Base-by-base conservation (phyloP, 73 alveolate genomes). In the Effrenium voratum region DNA sequence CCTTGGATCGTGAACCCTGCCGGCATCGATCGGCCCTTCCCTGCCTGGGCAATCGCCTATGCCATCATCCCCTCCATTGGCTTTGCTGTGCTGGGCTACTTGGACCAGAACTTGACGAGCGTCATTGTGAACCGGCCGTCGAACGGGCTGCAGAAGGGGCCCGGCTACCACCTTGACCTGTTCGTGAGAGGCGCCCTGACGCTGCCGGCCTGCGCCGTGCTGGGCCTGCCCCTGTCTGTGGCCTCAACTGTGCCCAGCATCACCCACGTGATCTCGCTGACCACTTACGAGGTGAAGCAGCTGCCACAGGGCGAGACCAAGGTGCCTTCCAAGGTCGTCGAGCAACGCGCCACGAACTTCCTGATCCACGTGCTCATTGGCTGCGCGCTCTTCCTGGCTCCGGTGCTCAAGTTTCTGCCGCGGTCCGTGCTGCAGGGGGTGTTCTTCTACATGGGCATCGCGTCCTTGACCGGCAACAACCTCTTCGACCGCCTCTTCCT, bases 1-100 rank as follows among this genome's bases (percentile, higher is more conserved):
- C 86, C 86, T 32, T 75, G 86, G 86, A 75, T 75, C 55, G 50
- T 75, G 22, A 75, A 75, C 50, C 86, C 86, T 24, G 47, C 55
- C 30, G 86, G 86, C 86, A 75, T 75, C 55, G 55, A 75, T 32
- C 47, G 55, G 47, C 57, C 47, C 55, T 75, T 75, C 86, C 86
- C 86, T 0, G 86, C 55, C 24, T 75, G 86, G 86, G 86, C 47
- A 34, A 75, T 75, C 50, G 47, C 34, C 50, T 36, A 36, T 30
- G 55, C 86, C 32, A 40, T 75, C n/a, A 34, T 75, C 26, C 86
- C 86, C 30, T 47, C 59, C n/a, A n/a, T 66, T 32, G 79, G 79
- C 79, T 66, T 66, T 66, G 79, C 79, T 1, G 79, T 66, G 45
- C 36, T 66, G 79, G 79, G 79, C 10, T 66, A 66, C 79, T 32